These are phyloP conservation scores for Posidonia australis DNA, from an alignment of 106 monocot genomes.

Conservation along the genomic window DNA sequence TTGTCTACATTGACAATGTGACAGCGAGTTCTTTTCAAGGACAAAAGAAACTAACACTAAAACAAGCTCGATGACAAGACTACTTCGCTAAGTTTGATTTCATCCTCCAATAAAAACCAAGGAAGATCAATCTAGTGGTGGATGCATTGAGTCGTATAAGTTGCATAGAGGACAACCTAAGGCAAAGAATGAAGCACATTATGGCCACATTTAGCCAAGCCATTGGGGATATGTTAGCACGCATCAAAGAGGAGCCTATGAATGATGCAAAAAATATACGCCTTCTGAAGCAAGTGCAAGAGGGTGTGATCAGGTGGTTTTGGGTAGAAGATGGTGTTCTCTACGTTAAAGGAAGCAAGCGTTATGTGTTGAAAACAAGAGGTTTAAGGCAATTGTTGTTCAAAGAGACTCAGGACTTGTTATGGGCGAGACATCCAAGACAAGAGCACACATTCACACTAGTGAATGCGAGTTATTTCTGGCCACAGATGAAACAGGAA, in stretches of 20 bases:
- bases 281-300: not conserved
- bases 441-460: no score
- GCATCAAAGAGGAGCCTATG: not conserved
- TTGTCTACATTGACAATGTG: no score
- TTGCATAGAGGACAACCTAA: no score
- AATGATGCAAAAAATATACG: not conserved
- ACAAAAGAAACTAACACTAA: slow-evolving; percentile 5
- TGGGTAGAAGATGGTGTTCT: slow-evolving; percentile 1
- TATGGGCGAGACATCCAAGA: no score
- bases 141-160: slow-evolving; percentile 2
- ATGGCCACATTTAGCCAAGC: not conserved
- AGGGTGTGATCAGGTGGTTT: not conserved
- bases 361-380: not conserved
- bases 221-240: not conserved
- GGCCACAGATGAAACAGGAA: no score
- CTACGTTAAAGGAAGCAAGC: not conserved
- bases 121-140: not conserved
- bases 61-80: no score
- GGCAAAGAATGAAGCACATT: no score
- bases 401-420: no score
- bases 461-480: no score
- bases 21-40: not conserved
- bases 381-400: not conserved
- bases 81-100: no score
- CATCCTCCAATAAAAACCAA: no score